These are phyloP conservation scores for Panicum virgatum DNA, from an alignment of 202 grass and related monocot genomes.

Conservation along the genomic window DNA sequence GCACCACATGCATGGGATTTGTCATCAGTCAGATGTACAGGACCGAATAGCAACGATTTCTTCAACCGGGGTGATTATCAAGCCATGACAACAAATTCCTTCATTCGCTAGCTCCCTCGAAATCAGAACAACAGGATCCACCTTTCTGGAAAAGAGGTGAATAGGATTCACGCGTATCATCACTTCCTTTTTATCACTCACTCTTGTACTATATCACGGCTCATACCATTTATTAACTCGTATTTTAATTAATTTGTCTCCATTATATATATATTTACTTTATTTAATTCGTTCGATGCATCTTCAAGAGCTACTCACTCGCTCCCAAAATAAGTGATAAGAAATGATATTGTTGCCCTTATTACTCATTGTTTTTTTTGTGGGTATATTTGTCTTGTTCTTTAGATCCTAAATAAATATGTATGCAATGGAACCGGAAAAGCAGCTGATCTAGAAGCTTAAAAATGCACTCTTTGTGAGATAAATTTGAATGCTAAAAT, in stretches of 20 bases:
- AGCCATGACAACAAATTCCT: conserved; percentile 7
- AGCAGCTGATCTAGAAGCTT: background rate
- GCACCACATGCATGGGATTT: background rate
- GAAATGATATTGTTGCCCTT: too few relatives aligned
- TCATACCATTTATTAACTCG: background rate
- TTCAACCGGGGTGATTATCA: background rate
- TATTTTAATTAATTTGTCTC: background rate
- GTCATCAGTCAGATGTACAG: background rate
- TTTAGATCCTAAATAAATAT: too few relatives aligned
- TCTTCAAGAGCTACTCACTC: background rate
- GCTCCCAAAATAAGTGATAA: too few relatives aligned
- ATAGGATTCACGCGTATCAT: background rate
- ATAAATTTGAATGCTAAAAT: background rate
- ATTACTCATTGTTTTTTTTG: too few relatives aligned
- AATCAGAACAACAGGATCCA: background rate
- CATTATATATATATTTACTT: background rate
- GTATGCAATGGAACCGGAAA: too few relatives aligned
- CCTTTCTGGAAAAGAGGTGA: conserved; percentile 3
- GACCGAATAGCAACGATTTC: background rate
- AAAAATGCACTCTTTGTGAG: too few relatives aligned
- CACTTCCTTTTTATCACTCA: background rate
- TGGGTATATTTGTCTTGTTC: too few relatives aligned
- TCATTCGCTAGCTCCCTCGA: background rate
- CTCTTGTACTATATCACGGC: background rate
- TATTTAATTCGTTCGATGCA: background rate